Evolutionary conservation across 1,284 basidiomycete species (phyloP), one percentile per base, ranked within the genome.

Genomic region (Sparassis latifolia): DNA sequence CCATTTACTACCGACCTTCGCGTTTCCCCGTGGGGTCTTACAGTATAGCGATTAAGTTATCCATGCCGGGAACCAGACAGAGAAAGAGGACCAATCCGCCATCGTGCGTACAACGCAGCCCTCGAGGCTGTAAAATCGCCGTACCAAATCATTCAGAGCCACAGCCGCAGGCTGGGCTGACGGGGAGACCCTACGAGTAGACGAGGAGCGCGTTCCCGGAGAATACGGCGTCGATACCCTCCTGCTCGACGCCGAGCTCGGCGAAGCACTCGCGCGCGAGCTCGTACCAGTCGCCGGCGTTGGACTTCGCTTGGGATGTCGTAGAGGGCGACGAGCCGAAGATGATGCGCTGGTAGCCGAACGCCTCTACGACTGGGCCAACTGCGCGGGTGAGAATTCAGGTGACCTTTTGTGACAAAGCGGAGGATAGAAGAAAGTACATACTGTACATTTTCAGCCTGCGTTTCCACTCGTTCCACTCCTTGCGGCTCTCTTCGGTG

Each of bases 391-490:
- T 9, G 66, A 56, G 48, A 45, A 52, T 10, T 32, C 47, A 33
- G n/a, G n/a, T 42, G 31, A 45, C 33, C 1, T 12, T 6, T 6
- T 37, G 35, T 37, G 35, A 37, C 35, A 12, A 12, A 20, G 20
- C 20, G 20, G 20, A 20, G 20, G 20, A 20, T 20, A 20, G 20
- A 20, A 20, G 20, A 37, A 32, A 42, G 43, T 33, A 86, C 90
- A 69, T 65, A 94, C 91, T 72, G 69, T 91, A 95, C 80, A 93
- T 89, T 75, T 90, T 92, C 65, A 93, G 78, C 45, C 89, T 77
- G 46, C 85, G 75, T 67, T 87, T 89, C 84, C 80, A 88, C 66
- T 89, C 90, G 64, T 74, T 80, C 63, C 73, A 75, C 58, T 81
- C 76, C 61, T 79, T 77, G 41, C 67, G 67, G 37, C 79, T 80